phyloP scores from a whole-genome alignment of 768 basidiomycete genomes.

The Suillus cothurnatus region DNA sequence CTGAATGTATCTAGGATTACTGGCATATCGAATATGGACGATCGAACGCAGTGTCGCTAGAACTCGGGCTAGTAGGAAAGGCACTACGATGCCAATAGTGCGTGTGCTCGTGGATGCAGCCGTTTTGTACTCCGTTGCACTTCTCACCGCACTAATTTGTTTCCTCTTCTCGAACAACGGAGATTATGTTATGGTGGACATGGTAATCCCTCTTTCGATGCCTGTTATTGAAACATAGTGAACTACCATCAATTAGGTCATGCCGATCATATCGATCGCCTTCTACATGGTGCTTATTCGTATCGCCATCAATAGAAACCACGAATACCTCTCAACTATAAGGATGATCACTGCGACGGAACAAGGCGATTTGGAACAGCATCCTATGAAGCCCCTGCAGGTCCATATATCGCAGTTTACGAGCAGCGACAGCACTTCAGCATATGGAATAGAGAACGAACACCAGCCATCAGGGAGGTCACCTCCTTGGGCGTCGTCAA shows the following conservation, averaged over 20 bases:
- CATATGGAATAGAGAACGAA: background rate
- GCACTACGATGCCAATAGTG: background rate
- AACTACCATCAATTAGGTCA: background rate
- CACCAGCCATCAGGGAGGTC: background rate
- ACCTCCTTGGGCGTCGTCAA: no score
- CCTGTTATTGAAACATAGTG: background rate
- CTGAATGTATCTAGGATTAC: background rate
- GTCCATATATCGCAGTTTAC: slow-evolving; percentile 2
- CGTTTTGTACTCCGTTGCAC: background rate
- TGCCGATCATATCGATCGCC: background rate
- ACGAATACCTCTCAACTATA: background rate
- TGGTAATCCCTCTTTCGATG: background rate
- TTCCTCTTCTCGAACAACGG: background rate
- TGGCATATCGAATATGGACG: background rate
- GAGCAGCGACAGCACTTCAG: background rate
- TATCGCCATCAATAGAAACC: background rate
- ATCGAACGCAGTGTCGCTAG: background rate
- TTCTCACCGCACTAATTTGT: background rate
- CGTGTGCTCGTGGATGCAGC: background rate
- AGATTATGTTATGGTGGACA: background rate
- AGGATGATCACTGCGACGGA: background rate
- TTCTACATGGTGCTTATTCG: background rate
- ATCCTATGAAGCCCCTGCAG: slow-evolving; percentile 5
- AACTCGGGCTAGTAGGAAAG: background rate
- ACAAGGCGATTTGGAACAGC: background rate